Evolutionary conservation across 257 asterid species (phyloP), one percentile per base, ranked within the genome.

Genomic region (Nicotiana obtusifolia): DNA sequence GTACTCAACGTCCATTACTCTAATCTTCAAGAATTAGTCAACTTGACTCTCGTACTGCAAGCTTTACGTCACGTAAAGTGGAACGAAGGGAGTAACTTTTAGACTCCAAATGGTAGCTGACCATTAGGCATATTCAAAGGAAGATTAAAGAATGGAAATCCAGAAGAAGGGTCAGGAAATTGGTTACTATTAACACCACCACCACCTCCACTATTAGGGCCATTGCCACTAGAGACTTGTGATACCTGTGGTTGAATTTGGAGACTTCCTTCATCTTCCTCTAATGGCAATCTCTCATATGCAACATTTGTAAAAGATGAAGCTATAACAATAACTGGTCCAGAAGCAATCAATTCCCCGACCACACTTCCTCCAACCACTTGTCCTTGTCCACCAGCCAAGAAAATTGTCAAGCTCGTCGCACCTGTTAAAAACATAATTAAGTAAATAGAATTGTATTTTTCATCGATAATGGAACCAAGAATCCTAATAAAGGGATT

Each of bases 341-440:
- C 84, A 14, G 84, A 77, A 19, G 84, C 75, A 8, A 49, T 71
- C 10, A 71, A 24, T 24, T 81, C 84, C 20, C 83, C 83, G 15
- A 67, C 83, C 1, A 81, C 79, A 26, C 83, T 81, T 35, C 80
- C 83, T 30, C 83, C 83, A 19, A 81, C 79, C 3, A 81, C 79
- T 41, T 81, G 83, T 7, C 83, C 83, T 66, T 81, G 84, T 5
- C 84, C 84, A n/a, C 84, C 80, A 7, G 80, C 80, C 9, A 81
- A 16, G 30, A 53, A 81, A 4, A 81, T 71, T 2, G 80, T 69
- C 20, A 81, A 10, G 15, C 84, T 81, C 5, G 84, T 81, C 8
- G 84, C 84, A 10, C 84, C 78, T 71, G 37, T 71, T 13, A 14
- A 44, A 71, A 5, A 71, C 2, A 41, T 71, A 71, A 71, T 20